Conservation (phyloP, 2,329 filamentous ascomycete species). For the Monilinia aucupariae region DNA sequence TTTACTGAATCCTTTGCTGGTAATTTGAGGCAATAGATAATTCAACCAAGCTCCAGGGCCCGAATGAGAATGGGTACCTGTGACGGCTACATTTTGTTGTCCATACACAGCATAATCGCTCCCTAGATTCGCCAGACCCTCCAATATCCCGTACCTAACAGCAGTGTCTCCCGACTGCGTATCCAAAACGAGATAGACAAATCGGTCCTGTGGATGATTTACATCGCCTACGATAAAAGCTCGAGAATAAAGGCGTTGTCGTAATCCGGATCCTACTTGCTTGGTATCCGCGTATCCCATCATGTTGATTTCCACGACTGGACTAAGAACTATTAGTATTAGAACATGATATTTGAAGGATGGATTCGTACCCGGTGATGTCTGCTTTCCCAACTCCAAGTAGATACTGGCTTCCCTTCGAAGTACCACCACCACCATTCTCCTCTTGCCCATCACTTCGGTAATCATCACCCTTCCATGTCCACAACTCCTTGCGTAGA, state of each 20-base stretch:
- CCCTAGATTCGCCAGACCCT: conserved; percentile 65
- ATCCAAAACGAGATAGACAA: conserved; percentile 85
- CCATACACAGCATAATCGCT: conserved; percentile 68
- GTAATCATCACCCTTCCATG: conserved; percentile 7
- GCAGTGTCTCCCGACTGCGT: conserved; percentile 85
- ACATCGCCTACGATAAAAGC: conserved; percentile 80
- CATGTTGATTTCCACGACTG: conserved; percentile 83
- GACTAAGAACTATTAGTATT: conserved; percentile 42
- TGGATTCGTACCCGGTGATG: conserved; percentile 55
- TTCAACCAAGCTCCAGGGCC: conserved; percentile 92
- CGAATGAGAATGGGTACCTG: conserved; percentile 88
- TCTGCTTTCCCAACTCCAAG: conserved; percentile 67
- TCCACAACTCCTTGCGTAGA: conserved; percentile 13
- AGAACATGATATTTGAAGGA: not conserved
- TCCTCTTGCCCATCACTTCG: conserved; percentile 7
- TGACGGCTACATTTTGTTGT: conserved; percentile 78
- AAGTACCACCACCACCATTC: conserved; percentile 16
- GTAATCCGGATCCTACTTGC: conserved; percentile 76
- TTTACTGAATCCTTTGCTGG: conserved; percentile 76
- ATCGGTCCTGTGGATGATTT: conserved; percentile 60
- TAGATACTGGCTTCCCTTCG: conserved; percentile 44
- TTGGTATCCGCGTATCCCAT: conserved; percentile 87
- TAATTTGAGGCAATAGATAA: conserved; percentile 87
- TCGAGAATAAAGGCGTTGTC: conserved; percentile 82
- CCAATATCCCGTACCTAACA: conserved; percentile 77